phyloP scores from a whole-genome alignment of 2,329 filamentous ascomycete species.

The Curvularia sp. region DNA sequence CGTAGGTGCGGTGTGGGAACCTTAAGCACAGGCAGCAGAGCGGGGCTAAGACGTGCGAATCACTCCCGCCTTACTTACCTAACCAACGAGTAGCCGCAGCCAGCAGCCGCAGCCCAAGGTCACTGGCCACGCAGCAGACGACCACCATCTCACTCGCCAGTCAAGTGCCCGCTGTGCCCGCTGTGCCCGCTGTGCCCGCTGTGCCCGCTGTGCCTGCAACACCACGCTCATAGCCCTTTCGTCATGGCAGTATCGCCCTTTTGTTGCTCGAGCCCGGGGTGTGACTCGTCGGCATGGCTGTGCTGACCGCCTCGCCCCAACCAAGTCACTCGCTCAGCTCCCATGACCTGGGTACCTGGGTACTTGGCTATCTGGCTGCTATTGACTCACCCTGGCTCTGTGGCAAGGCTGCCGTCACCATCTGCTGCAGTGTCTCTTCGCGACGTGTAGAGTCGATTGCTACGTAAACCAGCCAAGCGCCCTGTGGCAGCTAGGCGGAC shows the following conservation, averaged over 20 bases:
- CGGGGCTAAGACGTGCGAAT: slow-evolving; percentile 33
- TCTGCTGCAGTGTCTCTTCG: not conserved
- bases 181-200: no score
- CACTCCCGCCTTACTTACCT: slow-evolving; percentile 26
- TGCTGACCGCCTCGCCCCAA: slow-evolving; percentile 35
- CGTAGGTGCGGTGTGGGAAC: slow-evolving; percentile 45
- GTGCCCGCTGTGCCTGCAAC: slow-evolving; percentile 24
- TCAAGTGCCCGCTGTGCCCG: slow-evolving; percentile 26
- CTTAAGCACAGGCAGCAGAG: slow-evolving; percentile 43
- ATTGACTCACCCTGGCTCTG: slow-evolving; percentile 28
- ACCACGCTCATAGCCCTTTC: slow-evolving; percentile 9
- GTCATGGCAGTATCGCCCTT: slow-evolving; percentile 33
- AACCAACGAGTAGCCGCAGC: slow-evolving; percentile 2
- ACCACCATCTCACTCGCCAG: slow-evolving; percentile 17
- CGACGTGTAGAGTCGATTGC: not conserved
- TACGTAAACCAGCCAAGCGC: not conserved
- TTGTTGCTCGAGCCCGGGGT: slow-evolving; percentile 16
- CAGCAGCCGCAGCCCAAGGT: slow-evolving; percentile 15
- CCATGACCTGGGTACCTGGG: slow-evolving; percentile 35
- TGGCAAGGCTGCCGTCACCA: not conserved
- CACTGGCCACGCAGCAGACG: slow-evolving; percentile 15
- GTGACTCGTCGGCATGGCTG: slow-evolving; percentile 44
- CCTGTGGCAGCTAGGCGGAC: not conserved
- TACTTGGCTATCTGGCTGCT: not conserved
- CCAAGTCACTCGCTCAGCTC: slow-evolving; percentile 40